Conservation (phyloP, 306 rosid genomes). For the Cucumis melo region DNA sequence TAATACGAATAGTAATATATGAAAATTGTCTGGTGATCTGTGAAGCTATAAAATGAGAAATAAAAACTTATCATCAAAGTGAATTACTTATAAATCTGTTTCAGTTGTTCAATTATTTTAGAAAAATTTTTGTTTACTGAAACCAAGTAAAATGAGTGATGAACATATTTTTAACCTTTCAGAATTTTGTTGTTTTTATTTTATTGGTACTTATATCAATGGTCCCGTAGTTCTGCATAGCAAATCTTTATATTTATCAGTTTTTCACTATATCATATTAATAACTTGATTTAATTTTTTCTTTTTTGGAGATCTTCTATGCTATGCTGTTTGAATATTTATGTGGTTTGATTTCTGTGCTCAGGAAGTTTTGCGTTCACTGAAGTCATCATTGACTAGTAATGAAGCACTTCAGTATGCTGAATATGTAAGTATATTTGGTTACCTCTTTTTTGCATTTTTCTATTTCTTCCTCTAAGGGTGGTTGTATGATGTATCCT, state of each 20-base stretch:
- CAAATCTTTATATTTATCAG: neutral
- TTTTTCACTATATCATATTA: neutral
- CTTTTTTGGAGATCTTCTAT: neutral
- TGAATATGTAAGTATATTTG: constrained; percentile 42
- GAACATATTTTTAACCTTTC: neutral
- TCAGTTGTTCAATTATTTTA: neutral
- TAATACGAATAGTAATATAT: neutral
- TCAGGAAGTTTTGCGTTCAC: constrained; percentile 58
- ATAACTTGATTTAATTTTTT: neutral
- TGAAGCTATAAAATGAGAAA: neutral
- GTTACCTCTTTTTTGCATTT: too few species aligned
- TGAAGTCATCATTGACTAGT: constrained; percentile 42
- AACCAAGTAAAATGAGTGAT: neutral
- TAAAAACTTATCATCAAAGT: neutral
- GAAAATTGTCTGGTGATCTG: neutral
- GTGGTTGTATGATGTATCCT: too few species aligned
- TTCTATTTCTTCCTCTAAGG: too few species aligned
- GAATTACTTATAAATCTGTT: neutral
- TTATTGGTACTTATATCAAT: neutral
- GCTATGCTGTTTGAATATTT: neutral
- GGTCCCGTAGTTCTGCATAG: neutral
- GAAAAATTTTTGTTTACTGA: neutral
- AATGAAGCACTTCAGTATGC: constrained; percentile 76
- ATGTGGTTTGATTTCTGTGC: neutral
- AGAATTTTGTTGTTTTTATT: neutral